Evolutionary conservation across 768 basidiomycete genomes (phyloP).

Genomic region (Dendrothele bispora): DNA sequence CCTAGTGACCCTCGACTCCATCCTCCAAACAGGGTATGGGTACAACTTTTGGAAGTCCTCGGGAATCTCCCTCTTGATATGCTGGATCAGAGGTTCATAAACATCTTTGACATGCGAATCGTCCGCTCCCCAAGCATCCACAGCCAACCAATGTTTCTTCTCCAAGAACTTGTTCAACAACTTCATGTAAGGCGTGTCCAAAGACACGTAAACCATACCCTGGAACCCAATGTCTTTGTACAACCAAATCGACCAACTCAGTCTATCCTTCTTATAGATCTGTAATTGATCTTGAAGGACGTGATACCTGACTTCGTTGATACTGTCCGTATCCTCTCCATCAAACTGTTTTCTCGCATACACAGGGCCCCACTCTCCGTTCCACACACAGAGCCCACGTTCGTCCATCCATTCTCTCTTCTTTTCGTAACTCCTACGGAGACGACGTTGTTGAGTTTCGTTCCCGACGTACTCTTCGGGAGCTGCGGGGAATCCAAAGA

Average conservation of each 20-base stretch:
- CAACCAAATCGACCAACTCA: conserved; percentile 81
- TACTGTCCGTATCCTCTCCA: conserved; percentile 41
- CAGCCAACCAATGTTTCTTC: conserved; percentile 76
- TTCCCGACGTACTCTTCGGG: conserved; percentile 54
- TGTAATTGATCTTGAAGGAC: conserved; percentile 54
- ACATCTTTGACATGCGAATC: conserved; percentile 51
- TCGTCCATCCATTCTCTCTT: conserved; percentile 79
- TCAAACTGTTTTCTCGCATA: conserved; percentile 44
- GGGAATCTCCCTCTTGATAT: conserved; percentile 57
- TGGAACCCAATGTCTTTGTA: conserved; percentile 89
- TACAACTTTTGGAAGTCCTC: conserved; percentile 54
- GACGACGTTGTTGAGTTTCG: conserved; percentile 49
- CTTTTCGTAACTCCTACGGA: conserved; percentile 63
- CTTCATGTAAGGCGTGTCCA: conserved; percentile 68
- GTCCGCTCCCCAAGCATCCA: conserved; percentile 80
- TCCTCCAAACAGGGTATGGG: conserved; percentile 64
- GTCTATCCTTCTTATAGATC: conserved; percentile 51
- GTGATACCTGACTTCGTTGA: conserved; percentile 48
- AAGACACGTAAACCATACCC: conserved; percentile 78
- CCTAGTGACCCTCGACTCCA: conserved; percentile 53
- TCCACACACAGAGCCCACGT: conserved; percentile 45
- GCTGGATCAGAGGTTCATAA: conserved; percentile 67
- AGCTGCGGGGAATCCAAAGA: conserved; percentile 69
- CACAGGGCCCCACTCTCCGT: conserved; percentile 66
- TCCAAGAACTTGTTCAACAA: conserved; percentile 68